These are phyloP conservation scores for Endoconidiophora polonica DNA, from an alignment of 2,329 filamentous ascomycete genomes.

Conservation along the genomic window DNA sequence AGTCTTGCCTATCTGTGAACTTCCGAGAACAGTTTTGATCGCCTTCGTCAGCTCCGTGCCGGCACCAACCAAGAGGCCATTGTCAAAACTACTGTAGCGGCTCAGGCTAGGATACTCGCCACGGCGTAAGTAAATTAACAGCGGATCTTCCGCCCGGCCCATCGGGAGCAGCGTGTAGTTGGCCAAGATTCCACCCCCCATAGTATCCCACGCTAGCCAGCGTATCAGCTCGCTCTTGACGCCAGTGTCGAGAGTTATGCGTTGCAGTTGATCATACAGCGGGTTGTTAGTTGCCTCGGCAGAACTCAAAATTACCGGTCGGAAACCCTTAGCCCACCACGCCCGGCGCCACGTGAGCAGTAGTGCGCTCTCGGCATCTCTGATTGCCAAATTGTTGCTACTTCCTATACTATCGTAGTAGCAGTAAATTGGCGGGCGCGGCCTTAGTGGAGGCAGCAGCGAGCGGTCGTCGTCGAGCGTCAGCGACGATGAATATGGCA, in stretches of 20 bases:
- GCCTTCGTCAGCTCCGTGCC: constrained; percentile 45
- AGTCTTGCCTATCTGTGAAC: constrained; percentile 35
- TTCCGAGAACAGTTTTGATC: constrained; percentile 42
- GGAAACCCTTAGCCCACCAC: constrained; percentile 92
- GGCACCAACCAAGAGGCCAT: constrained; percentile 56
- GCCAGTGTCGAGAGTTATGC: constrained; percentile 38
- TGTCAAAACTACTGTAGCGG: constrained; percentile 54
- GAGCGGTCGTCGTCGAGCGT: constrained; percentile 68
- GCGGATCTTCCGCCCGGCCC: constrained; percentile 53
- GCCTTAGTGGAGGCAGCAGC: constrained; percentile 59
- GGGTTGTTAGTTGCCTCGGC: constrained; percentile 74
- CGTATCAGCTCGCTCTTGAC: constrained; percentile 58
- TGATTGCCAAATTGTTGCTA: constrained; percentile 43
- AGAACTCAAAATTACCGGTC: constrained; percentile 61
- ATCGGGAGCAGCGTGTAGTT: constrained; percentile 76
- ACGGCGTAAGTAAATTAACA: constrained; percentile 56
- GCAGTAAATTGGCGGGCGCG: constrained; percentile 67
- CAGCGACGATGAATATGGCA: constrained; percentile 67
- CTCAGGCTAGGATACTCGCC: constrained; percentile 61
- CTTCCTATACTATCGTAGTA: constrained; percentile 58
- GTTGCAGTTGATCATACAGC: constrained; percentile 54
- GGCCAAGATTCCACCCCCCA: constrained; percentile 68
- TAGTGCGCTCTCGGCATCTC: constrained; percentile 60
- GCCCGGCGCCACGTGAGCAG: constrained; percentile 78
- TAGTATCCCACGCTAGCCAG: constrained; percentile 86